Evolutionary conservation across 352 stramenopile genomes (phyloP).

Genomic region (Phytophthora palmivora): DNA sequence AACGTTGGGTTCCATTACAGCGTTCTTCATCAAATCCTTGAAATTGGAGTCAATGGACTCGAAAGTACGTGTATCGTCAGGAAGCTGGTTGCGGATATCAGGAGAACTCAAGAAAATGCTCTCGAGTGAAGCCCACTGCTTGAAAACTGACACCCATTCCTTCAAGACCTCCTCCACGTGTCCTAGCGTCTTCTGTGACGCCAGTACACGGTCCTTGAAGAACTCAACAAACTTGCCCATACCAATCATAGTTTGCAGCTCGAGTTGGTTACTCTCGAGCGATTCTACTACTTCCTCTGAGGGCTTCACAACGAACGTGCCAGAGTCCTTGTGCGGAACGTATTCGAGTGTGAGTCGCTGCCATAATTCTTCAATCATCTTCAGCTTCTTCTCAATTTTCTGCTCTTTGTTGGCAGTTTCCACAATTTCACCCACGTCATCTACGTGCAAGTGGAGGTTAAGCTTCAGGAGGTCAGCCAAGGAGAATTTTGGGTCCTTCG

Average conservation of each 20-base stretch:
- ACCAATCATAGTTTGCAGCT: constrained; percentile 90
- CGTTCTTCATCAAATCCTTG: constrained; percentile 92
- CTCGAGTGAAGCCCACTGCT: constrained; percentile 89
- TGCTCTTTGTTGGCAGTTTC: constrained; percentile 91
- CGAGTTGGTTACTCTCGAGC: constrained; percentile 87
- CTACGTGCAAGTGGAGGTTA: constrained; percentile 81
- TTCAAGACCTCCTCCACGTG: constrained; percentile 90
- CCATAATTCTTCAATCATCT: constrained; percentile 90
- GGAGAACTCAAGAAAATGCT: constrained; percentile 91
- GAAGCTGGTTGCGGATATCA: constrained; percentile 89
- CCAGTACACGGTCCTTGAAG: constrained; percentile 86
- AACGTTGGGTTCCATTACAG: constrained; percentile 86
- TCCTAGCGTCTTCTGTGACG: constrained; percentile 81
- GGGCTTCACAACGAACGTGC: constrained; percentile 86
- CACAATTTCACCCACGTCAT: constrained; percentile 88
- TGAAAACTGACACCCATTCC: constrained; percentile 88
- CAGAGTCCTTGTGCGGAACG: constrained; percentile 88
- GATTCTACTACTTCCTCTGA: constrained; percentile 89
- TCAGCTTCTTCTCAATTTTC: constrained; percentile 92
- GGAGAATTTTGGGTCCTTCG: constrained; percentile 83
- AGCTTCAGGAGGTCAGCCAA: constrained; percentile 88
- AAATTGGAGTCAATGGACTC: constrained; percentile 92
- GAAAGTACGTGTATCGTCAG: constrained; percentile 87
- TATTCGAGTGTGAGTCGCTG: constrained; percentile 85
- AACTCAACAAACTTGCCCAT: constrained; percentile 94